These are phyloP conservation scores for Scenedesmus sp. DNA, from an alignment of 163 green algal genomes.

Conservation along the genomic window DNA sequence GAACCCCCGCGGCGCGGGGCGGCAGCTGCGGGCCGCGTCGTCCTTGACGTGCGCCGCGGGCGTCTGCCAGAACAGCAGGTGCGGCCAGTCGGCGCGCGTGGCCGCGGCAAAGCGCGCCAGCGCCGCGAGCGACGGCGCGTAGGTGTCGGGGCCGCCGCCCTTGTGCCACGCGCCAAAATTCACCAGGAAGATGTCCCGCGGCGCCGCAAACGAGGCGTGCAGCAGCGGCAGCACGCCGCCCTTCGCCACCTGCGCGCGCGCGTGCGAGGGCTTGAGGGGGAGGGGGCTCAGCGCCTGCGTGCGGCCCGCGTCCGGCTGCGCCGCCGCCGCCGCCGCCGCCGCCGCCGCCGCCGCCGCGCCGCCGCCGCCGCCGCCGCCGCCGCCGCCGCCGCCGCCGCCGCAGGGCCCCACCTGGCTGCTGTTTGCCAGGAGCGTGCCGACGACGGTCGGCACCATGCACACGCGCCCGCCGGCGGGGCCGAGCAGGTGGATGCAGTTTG, in stretches of 20 bases:
- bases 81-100: background rate
- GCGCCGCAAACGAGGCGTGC: background rate
- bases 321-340: background rate
- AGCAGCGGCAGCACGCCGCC: background rate
- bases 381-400: background rate
- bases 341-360: background rate
- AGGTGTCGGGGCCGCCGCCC: background rate
- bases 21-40: background rate
- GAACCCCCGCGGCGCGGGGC: background rate
- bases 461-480: background rate
- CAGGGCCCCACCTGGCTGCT: slow-evolving; percentile 1
- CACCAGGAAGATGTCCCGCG: background rate
- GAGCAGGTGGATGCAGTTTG: slow-evolving; percentile 4
- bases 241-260: background rate
- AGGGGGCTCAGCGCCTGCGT: too few relatives aligned
- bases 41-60: slow-evolving; percentile 6
- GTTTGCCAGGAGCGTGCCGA: background rate
- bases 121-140: background rate
- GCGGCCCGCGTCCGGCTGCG: too few relatives aligned
- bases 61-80: slow-evolving; percentile 7
- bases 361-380: background rate
- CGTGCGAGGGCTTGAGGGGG: too few relatives aligned
- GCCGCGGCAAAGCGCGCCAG: background rate
- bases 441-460: slow-evolving; percentile 7
- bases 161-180: slow-evolving; percentile 10